Conservation (phyloP, 495 filamentous ascomycete species). For the Penicillium argentinense region DNA sequence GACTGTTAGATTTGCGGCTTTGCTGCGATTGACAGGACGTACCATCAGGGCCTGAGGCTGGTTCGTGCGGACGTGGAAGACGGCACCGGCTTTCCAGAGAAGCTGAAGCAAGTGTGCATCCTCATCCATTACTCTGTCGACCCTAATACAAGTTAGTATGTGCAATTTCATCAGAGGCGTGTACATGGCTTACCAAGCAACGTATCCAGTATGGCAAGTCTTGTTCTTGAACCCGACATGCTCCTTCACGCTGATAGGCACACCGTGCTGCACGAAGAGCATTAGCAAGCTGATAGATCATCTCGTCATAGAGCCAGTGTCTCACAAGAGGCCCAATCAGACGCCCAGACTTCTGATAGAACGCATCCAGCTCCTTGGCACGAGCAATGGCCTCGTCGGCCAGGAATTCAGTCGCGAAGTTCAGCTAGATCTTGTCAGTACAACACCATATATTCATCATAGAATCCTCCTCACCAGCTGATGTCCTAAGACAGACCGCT, state of each 20-base stretch:
- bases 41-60: conserved; percentile 54
- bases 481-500: conserved; percentile 59
- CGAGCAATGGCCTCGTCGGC: conserved; percentile 60
- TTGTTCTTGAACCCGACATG: conserved; percentile 57
- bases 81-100: conserved; percentile 45
- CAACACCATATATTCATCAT: background rate
- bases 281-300: background rate
- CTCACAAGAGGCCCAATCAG: conserved; percentile 41
- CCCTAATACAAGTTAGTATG: conserved; percentile 19
- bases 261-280: conserved; percentile 55
- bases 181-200: conserved; percentile 30
- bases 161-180: background rate
- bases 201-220: conserved; percentile 43
- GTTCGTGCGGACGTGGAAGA: conserved; percentile 67
- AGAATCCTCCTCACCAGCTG: conserved; percentile 44
- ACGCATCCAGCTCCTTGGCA: conserved; percentile 58
- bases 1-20: background rate
- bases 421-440: conserved; percentile 32
- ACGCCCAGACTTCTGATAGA: conserved; percentile 37
- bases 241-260: conserved; percentile 68
- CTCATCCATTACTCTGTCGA: conserved; percentile 32
- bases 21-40: too few relatives aligned
- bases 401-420: conserved; percentile 68
- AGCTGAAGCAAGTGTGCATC: conserved; percentile 36
- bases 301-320: background rate